phyloP scores from a whole-genome alignment of 164 flowering plant species.

The Hamamelis virginiana region DNA sequence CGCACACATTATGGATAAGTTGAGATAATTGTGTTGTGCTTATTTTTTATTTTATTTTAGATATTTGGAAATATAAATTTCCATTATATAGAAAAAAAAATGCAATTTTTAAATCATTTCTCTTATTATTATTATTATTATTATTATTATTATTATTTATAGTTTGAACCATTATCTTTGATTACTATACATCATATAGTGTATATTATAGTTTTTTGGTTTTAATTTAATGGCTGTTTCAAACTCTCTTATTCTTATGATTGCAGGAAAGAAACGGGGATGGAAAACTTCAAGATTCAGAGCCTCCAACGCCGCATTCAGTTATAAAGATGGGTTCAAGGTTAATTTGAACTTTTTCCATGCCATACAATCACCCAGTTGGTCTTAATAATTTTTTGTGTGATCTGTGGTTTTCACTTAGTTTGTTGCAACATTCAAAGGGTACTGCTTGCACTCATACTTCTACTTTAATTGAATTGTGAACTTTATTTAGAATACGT shows the following conservation, averaged over 20 bases:
- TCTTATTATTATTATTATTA: too few relatives aligned
- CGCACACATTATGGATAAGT: too few relatives aligned
- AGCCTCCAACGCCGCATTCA: conserved; percentile 75
- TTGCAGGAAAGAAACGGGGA: conserved; percentile 81
- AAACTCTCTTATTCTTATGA: conserved; percentile 1
- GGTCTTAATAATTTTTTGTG: not conserved
- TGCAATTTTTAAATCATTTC: too few relatives aligned
- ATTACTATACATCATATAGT: too few relatives aligned
- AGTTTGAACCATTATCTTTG: too few relatives aligned
- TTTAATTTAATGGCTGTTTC: not conserved
- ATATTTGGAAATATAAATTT: too few relatives aligned
- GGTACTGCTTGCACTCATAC: not conserved
- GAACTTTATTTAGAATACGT: not conserved
- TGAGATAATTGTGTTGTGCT: too few relatives aligned
- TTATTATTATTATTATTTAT: too few relatives aligned
- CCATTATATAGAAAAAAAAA: too few relatives aligned
- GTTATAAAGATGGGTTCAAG: conserved; percentile 61
- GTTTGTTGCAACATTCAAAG: not conserved
- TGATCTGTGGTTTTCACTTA: not conserved
- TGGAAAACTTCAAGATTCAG: conserved; percentile 59
- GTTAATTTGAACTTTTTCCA: conserved; percentile 30
- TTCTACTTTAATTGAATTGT: not conserved
- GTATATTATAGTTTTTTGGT: not conserved
- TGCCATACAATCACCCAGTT: not conserved
- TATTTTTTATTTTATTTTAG: too few relatives aligned